These are phyloP conservation scores for Triticum aestivum DNA, from an alignment of 176 grass and related monocot genomes.

Conservation along the genomic window DNA sequence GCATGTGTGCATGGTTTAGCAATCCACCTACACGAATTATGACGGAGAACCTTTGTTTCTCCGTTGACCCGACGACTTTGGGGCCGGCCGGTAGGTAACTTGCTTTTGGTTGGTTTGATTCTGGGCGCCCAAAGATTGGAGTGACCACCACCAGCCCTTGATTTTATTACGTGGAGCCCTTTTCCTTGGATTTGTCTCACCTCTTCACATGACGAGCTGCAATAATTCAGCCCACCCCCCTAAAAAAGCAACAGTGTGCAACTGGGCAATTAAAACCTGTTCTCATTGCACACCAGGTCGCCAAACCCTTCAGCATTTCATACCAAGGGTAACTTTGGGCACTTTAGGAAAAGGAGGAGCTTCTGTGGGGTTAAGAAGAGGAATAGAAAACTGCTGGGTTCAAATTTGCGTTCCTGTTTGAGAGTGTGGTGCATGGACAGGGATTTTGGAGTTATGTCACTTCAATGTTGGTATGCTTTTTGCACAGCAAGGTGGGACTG, in stretches of 20 bases:
- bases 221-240: constrained; percentile 49
- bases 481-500: neutral
- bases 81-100: constrained; percentile 15
- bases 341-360: constrained; percentile 27
- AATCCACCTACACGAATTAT: constrained; percentile 26
- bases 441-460: neutral
- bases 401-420: neutral
- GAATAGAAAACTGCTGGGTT: neutral
- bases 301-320: neutral
- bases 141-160: constrained; percentile 9
- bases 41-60: constrained; percentile 9
- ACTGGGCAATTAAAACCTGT: neutral
- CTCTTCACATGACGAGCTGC: constrained; percentile 36
- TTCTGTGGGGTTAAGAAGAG: constrained; percentile 20
- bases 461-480: neutral
- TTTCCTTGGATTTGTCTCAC: constrained; percentile 54
- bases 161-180: constrained; percentile 66
- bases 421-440: neutral
- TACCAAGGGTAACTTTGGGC: neutral
- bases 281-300: neutral
- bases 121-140: neutral
- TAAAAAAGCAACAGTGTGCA: constrained; percentile 20
- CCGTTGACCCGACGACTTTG: constrained; percentile 26
- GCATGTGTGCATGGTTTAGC: constrained; percentile 3
- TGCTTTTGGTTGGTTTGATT: constrained; percentile 22